Evolutionary conservation across 257 asterid species (phyloP).

Genomic region (Buddleja alternifolia): DNA sequence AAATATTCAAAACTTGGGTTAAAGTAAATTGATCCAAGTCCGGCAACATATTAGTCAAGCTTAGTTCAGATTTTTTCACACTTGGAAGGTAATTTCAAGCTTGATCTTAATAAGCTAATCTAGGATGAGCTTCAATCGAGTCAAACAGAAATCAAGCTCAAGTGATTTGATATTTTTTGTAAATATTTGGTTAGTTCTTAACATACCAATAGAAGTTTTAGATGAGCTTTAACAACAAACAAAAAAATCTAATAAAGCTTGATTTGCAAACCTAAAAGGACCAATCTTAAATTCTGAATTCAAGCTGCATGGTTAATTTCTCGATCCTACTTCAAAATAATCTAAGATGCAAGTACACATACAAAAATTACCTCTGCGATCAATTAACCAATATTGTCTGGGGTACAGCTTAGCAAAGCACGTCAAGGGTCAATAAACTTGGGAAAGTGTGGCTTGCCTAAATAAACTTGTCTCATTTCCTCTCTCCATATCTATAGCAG

Average conservation of each 20-base stretch:
- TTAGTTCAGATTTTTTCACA: too few species aligned
- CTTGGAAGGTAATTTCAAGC: too few species aligned
- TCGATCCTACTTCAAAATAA: not conserved
- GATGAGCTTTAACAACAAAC: too few species aligned
- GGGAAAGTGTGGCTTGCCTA: slow-evolving; percentile 57
- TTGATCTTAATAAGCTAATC: too few species aligned
- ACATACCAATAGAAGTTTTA: not conserved
- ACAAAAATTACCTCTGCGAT: slow-evolving; percentile 18
- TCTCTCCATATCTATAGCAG: slow-evolving; percentile 65
- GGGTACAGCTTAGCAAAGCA: slow-evolving; percentile 20
- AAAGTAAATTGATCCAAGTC: not conserved
- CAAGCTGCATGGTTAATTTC: not conserved
- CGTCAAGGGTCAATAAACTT: slow-evolving; percentile 44
- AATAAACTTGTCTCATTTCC: slow-evolving; percentile 69
- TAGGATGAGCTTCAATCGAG: not conserved
- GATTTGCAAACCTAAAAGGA: too few species aligned
- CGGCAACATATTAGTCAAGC: too few species aligned
- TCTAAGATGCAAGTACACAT: slow-evolving; percentile 2
- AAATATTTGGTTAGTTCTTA: not conserved
- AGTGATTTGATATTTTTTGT: not conserved
- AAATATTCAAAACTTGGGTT: not conserved
- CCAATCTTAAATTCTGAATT: not conserved
- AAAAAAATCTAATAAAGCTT: too few species aligned
- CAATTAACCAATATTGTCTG: not conserved
- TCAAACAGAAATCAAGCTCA: not conserved